phyloP scores from a whole-genome alignment of 352 stramenopile species.

The Phytopythium aichiense region DNA sequence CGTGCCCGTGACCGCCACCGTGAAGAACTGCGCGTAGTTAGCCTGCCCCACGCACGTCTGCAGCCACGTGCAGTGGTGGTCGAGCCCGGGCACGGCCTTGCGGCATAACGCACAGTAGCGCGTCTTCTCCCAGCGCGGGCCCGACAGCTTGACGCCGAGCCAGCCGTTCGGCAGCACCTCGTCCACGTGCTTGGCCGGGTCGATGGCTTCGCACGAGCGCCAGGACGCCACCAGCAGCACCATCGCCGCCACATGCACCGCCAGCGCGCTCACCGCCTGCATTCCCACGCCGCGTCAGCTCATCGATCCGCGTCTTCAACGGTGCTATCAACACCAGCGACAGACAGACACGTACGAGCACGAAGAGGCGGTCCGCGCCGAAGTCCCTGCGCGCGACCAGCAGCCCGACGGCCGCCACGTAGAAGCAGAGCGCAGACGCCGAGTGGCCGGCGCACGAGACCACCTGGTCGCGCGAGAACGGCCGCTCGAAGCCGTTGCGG shows the following conservation, averaged over 20 bases:
- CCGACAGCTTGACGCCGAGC: conserved; percentile 65
- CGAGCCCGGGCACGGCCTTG: conserved; percentile 72
- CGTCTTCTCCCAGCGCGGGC: conserved; percentile 73
- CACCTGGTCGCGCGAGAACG: conserved; percentile 76
- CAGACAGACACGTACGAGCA: conserved; percentile 9
- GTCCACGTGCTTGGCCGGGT: conserved; percentile 43
- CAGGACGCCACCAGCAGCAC: conserved; percentile 52
- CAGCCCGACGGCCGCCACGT: conserved; percentile 31
- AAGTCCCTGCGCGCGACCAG: conserved; percentile 9
- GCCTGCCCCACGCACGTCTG: conserved; percentile 79
- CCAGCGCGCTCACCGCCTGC: conserved; percentile 50
- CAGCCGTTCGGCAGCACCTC: conserved; percentile 42
- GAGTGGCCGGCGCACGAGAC: conserved; percentile 68
- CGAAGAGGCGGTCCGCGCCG: conserved; percentile 3
- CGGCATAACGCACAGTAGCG: conserved; percentile 78
- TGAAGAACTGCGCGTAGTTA: conserved; percentile 89
- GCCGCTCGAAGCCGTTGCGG: conserved; percentile 62
- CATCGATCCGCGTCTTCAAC: too few relatives aligned
- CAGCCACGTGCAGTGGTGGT: conserved; percentile 88
- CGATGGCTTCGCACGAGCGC: conserved; percentile 68
- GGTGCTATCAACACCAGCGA: neutral
- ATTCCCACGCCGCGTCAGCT: neutral
- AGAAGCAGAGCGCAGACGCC: conserved; percentile 62
- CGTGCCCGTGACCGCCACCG: conserved; percentile 59
- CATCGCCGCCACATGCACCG: conserved; percentile 44